Evolutionary conservation across 805 yeast genomes (phyloP).

Genomic region (Candida ipomoeae): DNA sequence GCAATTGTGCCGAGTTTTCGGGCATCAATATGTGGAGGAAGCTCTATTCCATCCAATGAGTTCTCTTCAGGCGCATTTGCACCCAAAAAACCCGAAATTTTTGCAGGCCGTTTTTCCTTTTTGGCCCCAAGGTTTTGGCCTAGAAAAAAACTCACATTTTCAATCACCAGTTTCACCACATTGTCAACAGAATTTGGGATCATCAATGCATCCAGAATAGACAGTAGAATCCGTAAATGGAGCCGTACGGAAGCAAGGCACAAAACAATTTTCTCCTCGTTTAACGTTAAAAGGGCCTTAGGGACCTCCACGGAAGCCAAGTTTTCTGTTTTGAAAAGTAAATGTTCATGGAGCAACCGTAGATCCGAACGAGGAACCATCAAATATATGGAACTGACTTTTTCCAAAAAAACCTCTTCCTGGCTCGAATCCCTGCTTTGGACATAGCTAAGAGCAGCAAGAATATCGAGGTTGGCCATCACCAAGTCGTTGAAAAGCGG

Average conservation of each 20-base stretch:
- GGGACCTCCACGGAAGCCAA: conserved; percentile 25
- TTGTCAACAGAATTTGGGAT: background rate
- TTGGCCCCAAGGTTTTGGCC: background rate
- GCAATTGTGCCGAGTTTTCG: conserved; percentile 21
- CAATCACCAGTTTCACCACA: background rate
- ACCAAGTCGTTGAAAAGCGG: conserved; percentile 30
- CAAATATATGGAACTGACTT: conserved; percentile 5
- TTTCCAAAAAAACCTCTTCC: conserved; percentile 7
- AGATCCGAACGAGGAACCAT: conserved; percentile 8
- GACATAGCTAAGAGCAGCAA: conserved; percentile 21
- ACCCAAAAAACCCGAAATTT: background rate
- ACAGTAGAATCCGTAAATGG: conserved; percentile 24
- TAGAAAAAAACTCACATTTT: background rate
- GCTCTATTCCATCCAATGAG: conserved; percentile 30
- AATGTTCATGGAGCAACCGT: conserved; percentile 12
- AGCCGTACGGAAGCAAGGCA: conserved; percentile 28
- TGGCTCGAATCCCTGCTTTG: conserved; percentile 1
- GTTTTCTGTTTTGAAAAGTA: conserved; percentile 24
- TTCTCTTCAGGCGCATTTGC: conserved; percentile 10
- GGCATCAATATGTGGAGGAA: conserved; percentile 37
- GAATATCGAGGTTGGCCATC: conserved; percentile 28
- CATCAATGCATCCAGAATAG: conserved; percentile 7
- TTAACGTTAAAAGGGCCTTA: conserved; percentile 24
- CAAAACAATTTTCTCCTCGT: conserved; percentile 29
- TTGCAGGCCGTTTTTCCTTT: background rate